Evolutionary conservation across 1,284 basidiomycete species (phyloP).

Genomic region (Porphyrellus sp.): DNA sequence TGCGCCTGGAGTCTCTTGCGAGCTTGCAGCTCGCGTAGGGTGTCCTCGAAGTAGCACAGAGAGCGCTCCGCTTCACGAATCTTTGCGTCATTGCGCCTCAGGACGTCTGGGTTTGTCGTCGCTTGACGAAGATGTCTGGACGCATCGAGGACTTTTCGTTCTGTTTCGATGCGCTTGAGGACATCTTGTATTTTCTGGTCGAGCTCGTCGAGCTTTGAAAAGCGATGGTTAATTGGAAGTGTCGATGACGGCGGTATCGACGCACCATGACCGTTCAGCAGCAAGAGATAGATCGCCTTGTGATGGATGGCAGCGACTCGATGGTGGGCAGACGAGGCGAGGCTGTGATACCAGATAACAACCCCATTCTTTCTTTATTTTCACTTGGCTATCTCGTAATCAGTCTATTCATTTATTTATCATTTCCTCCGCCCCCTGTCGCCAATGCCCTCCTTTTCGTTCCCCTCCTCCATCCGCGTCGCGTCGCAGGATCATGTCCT

Average conservation of each 20-base stretch:
- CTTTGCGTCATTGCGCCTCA: slow-evolving; percentile 78
- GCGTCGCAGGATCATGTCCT: slow-evolving; percentile 33
- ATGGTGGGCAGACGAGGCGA: slow-evolving; percentile 29
- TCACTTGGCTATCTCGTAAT: slow-evolving; percentile 33
- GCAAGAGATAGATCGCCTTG: slow-evolving; percentile 15
- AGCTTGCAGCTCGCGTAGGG: slow-evolving; percentile 78
- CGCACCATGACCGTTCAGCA: slow-evolving; percentile 34
- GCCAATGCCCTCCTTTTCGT: slow-evolving; percentile 40
- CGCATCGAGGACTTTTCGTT: slow-evolving; percentile 90
- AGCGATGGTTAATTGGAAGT: slow-evolving; percentile 5
- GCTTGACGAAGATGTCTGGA: slow-evolving; percentile 78
- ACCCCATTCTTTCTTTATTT: slow-evolving; percentile 13
- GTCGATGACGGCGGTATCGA: slow-evolving; percentile 13
- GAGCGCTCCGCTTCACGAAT: slow-evolving; percentile 86
- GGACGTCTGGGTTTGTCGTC: slow-evolving; percentile 84
- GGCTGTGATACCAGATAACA: slow-evolving; percentile 35
- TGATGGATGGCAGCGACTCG: slow-evolving; percentile 17
- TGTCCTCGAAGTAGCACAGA: slow-evolving; percentile 85
- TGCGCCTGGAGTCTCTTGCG: slow-evolving; percentile 61
- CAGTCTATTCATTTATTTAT: slow-evolving; percentile 16
- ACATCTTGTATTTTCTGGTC: slow-evolving; percentile 93
- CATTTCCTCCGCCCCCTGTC: slow-evolving; percentile 2
- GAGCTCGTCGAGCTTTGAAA: slow-evolving; percentile 46
- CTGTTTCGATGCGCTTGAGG: slow-evolving; percentile 85
- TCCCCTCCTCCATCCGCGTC: slow-evolving; percentile 34